Evolutionary conservation across 768 basidiomycete genomes (phyloP), one percentile per base, ranked within the genome.

Genomic region (Tulasnella sp.): DNA sequence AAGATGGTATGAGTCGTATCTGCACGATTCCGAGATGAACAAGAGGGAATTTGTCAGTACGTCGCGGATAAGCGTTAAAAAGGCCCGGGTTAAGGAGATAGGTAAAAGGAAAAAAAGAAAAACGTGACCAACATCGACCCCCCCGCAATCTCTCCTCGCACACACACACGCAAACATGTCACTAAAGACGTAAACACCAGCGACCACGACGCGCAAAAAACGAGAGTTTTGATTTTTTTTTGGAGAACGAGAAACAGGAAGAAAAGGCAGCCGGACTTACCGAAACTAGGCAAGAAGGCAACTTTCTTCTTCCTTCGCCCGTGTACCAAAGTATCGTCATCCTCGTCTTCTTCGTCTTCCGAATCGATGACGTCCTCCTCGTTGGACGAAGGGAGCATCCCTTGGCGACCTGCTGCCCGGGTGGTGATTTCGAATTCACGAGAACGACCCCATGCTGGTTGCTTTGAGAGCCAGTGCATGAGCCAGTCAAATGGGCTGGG

Each of bases 381-480:
- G 0, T 91, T 92, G 42, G 87, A 85, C 79, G 90, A 87, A 71
- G 42, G 37, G 36, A 86, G 89, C 79, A 93, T 84, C 69, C 89
- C 88, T 78, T 86, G 88, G 54, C 91, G 89, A 72, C 88, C 87
- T 22, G 88, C 85, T 7, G 91, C 87, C 69, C 93, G 91, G 17
- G 93, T 94, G 17, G 92, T 94, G 78, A 94, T 94, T 82, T 94
- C 93, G 81, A 94, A 94, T 82, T 94, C 93, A 67, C 93, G 87
- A 82, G 92, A 93, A 68, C 91, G 89, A 8, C 92, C 92, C 92
- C 93, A 94, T 31, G 93, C 91, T 15, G 93, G 93, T 91, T 94
- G 93, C 93, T 94, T 94, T 31, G 91, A 86, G 68, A 94, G 86
- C 93, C 93, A 94, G 80, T 94, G 91, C 77, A 78, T 78, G 12